Evolutionary conservation across 2,329 filamentous ascomycete species (phyloP).

Genomic region (Botrytis fabae): DNA sequence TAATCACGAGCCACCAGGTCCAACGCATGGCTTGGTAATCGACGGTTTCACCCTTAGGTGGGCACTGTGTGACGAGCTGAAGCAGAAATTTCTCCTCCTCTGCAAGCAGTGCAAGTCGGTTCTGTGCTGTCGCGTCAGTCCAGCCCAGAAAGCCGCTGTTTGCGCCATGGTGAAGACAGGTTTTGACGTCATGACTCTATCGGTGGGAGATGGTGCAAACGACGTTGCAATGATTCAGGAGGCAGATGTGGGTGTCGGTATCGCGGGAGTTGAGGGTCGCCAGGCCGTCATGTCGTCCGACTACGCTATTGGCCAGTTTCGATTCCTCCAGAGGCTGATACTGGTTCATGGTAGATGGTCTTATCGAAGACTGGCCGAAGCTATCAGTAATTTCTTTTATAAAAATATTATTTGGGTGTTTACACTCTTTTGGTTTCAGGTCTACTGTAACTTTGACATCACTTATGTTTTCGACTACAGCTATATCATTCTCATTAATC

Average conservation of each 20-base stretch:
- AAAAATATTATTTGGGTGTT: constrained; percentile 99
- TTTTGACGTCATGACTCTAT: constrained; percentile 92
- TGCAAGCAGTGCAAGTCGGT: constrained; percentile 98
- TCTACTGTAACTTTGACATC: constrained; percentile 93
- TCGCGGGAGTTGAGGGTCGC: constrained; percentile 87
- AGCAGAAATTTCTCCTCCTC: constrained; percentile 89
- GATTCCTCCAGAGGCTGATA: constrained; percentile 80
- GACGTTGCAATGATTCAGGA: constrained; percentile 98
- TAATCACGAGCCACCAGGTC: constrained; percentile 81
- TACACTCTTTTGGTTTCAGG: constrained; percentile 94
- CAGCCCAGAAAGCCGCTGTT: constrained; percentile 95
- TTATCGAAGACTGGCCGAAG: constrained; percentile 90
- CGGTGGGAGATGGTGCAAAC: constrained; percentile 91
- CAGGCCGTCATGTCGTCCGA: constrained; percentile 96
- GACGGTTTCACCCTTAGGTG: constrained; percentile 92
- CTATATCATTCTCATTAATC: constrained; percentile 94
- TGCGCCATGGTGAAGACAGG: constrained; percentile 94
- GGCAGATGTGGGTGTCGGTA: constrained; percentile 93
- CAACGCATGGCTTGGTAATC: constrained; percentile 90
- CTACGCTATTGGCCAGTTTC: constrained; percentile 92
- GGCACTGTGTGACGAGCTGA: constrained; percentile 76
- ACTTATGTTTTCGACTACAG: constrained; percentile 97
- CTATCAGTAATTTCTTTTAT: constrained; percentile 99
- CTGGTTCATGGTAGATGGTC: constrained; percentile 94
- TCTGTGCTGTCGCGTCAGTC: constrained; percentile 94